A percentile compares a stretch with the other conserved stretches of the same genome.
Evolutionary conservation across 2,329 filamentous ascomycete species (phyloP).

Genomic region (Acrodontium crateriforme): DNA sequence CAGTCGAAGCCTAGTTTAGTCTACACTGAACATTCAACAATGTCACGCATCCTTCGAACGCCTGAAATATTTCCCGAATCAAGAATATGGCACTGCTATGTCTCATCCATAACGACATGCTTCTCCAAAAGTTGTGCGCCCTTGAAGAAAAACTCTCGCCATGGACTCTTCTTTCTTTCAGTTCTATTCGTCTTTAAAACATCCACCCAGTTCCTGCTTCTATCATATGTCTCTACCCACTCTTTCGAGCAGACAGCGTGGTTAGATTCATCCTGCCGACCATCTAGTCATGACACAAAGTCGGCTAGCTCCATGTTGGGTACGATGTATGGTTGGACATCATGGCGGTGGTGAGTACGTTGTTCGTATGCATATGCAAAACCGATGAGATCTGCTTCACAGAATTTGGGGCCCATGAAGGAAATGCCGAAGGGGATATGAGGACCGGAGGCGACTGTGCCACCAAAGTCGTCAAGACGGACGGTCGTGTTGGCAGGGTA

Average conservation of each 20-base stretch:
- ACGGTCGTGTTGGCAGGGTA: slow-evolving; percentile 37
- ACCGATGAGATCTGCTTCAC: slow-evolving; percentile 47
- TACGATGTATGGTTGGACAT: slow-evolving; percentile 35
- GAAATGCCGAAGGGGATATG: slow-evolving; percentile 47
- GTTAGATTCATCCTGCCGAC: neutral
- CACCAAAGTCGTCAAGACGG: slow-evolving; percentile 30
- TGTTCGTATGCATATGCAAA: slow-evolving; percentile 59
- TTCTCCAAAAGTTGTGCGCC: no score
- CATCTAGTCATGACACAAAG: slow-evolving; percentile 20
- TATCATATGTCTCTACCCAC: slow-evolving; percentile 7
- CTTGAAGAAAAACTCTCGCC: no score
- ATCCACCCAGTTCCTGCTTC: no score
- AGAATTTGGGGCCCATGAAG: slow-evolving; percentile 48
- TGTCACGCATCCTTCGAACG: no score
- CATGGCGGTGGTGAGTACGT: slow-evolving; percentile 35
- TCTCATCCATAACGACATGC: no score
- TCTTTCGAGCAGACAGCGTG: slow-evolving; percentile 3
- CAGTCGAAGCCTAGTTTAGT: no score
- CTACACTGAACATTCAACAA: no score
- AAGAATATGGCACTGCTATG: no score
- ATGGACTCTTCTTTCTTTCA: no score
- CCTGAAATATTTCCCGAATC: no score
- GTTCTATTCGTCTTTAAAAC: no score
- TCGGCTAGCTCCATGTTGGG: slow-evolving; percentile 36
- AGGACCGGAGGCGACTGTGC: slow-evolving; percentile 41